A percentile compares a stretch with the other conserved stretches of the same genome.
Conservation (phyloP, 768 basidiomycete species). For the Naematelia encephala region DNA sequence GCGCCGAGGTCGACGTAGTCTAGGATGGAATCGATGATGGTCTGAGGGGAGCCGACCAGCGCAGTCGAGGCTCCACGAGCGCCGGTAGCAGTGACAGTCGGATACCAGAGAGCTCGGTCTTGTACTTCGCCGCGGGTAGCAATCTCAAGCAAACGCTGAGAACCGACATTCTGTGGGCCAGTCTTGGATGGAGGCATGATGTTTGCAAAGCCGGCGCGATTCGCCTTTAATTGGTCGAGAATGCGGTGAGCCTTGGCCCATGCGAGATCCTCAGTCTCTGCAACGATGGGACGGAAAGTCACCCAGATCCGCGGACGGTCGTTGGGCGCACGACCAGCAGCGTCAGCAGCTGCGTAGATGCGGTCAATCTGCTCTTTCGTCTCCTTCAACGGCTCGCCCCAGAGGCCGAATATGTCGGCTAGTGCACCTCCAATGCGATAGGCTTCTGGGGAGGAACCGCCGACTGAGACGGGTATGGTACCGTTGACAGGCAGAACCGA, state of each 20-base stretch:
- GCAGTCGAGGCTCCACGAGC: constrained; percentile 34
- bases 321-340: constrained; percentile 26
- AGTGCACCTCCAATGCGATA: constrained; percentile 35
- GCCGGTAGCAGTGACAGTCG: constrained; percentile 33
- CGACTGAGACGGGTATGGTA: constrained; percentile 30
- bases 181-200: too few relatives aligned
- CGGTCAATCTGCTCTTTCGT: constrained; percentile 39
- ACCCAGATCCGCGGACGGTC: constrained; percentile 39
- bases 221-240: constrained; percentile 20
- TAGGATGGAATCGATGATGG: constrained; percentile 35
- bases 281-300: constrained; percentile 38
- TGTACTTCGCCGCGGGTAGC: constrained; percentile 32
- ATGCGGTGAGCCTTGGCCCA: constrained; percentile 32
- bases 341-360: constrained; percentile 35
- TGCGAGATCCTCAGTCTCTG: constrained; percentile 34
- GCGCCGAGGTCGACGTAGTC: constrained; percentile 34
- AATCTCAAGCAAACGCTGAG: constrained; percentile 34
- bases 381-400: constrained; percentile 41
- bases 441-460: constrained; percentile 33
- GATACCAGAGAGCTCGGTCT: constrained; percentile 37
- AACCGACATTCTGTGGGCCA: constrained; percentile 38
- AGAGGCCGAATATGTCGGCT: constrained; percentile 37
- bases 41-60: constrained; percentile 31
- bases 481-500: constrained; percentile 19
- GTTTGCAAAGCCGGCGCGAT: constrained; percentile 7